phyloP scores from a whole-genome alignment of 2,329 filamentous ascomycete genomes.

The Cyclaneusma minus region DNA sequence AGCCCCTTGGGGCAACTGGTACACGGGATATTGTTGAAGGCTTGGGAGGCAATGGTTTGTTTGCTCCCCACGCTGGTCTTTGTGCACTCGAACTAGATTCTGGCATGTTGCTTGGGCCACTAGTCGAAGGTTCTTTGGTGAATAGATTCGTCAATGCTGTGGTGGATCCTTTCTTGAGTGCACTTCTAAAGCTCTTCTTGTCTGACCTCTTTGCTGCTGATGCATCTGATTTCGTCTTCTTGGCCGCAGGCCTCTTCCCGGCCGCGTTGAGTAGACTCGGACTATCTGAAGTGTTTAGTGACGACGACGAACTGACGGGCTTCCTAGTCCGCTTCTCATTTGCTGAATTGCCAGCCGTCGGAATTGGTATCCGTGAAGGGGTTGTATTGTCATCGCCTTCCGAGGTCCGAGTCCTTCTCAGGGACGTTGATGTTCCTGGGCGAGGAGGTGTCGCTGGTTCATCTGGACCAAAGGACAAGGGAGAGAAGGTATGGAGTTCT shows the following conservation, averaged over 20 bases:
- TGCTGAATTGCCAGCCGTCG: slow-evolving; percentile 5
- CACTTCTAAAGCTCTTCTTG: slow-evolving; percentile 32
- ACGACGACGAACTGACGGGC: slow-evolving; percentile 13
- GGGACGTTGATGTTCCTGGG: no score
- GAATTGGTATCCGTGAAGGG: slow-evolving; percentile 1
- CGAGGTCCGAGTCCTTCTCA: no score
- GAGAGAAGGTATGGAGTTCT: no score
- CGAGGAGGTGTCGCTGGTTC: no score
- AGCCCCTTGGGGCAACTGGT: slow-evolving; percentile 18
- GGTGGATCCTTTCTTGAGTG: slow-evolving; percentile 32
- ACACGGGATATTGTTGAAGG: slow-evolving; percentile 11
- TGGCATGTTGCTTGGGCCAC: slow-evolving; percentile 2
- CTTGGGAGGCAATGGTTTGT: slow-evolving; percentile 11
- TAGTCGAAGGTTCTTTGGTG: slow-evolving; percentile 27
- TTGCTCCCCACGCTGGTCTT: slow-evolving; percentile 12
- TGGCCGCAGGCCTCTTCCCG: slow-evolving; percentile 14
- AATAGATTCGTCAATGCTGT: slow-evolving; percentile 32
- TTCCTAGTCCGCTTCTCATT: slow-evolving; percentile 18
- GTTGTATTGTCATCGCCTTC: no score
- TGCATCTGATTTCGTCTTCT: slow-evolving; percentile 15
- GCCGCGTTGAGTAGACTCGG: slow-evolving; percentile 11
- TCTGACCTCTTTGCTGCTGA: slow-evolving; percentile 20
- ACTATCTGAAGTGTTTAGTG: slow-evolving; percentile 10
- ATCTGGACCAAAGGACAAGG: no score
- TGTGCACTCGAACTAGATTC: slow-evolving; percentile 14